A percentile compares a stretch with the other conserved stretches of the same genome.
Conservation (phyloP, 345 rosid species). For the Acer saccharum region DNA sequence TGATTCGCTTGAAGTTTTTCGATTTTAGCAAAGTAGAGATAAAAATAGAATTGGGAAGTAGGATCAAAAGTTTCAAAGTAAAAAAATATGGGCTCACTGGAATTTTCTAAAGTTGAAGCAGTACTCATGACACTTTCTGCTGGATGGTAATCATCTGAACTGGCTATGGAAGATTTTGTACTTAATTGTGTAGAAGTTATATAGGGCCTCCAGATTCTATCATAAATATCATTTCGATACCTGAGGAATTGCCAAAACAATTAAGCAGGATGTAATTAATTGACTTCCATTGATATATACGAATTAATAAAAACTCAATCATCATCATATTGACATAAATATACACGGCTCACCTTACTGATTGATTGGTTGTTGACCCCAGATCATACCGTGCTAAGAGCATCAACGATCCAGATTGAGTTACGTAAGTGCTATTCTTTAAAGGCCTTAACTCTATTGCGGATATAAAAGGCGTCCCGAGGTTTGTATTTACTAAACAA, state of each 20-base stretch:
- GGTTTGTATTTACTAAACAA: too few relatives aligned
- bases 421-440: too few relatives aligned
- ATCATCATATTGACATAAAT: background rate
- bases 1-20: background rate
- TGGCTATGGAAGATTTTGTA: background rate
- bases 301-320: background rate
- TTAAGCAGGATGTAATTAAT: background rate
- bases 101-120: background rate
- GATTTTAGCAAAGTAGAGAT: background rate
- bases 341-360: too few relatives aligned
- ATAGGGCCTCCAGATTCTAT: slow-evolving; percentile 14
- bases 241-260: background rate
- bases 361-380: too few relatives aligned
- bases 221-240: slow-evolving; percentile 16
- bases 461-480: too few relatives aligned
- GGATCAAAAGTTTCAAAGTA: background rate
- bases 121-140: background rate
- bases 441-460: too few relatives aligned
- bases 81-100: background rate
- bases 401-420: too few relatives aligned
- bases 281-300: background rate
- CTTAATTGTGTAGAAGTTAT: background rate
- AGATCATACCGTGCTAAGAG: too few relatives aligned
- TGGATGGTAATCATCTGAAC: slow-evolving; percentile 31
- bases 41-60: background rate